A percentile compares a stretch with the other conserved stretches of the same genome.
These are phyloP conservation scores for Posidonia oceanica DNA, from an alignment of 116 monocot species.

Conservation along the genomic window DNA sequence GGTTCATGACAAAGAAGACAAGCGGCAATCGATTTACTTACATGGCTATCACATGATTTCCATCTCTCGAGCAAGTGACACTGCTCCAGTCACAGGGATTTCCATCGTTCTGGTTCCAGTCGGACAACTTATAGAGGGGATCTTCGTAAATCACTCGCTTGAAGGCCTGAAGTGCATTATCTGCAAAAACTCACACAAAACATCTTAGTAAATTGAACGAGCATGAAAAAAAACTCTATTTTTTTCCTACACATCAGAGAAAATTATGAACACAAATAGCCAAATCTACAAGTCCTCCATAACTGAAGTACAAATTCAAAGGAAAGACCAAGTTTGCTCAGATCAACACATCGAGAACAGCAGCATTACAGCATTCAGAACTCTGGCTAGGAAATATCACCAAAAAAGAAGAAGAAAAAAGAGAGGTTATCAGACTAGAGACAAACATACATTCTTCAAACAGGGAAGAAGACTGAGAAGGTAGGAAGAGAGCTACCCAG, in stretches of 20 bases:
- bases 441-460: neutral
- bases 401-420: neutral
- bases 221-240: too few relatives aligned
- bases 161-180: constrained; percentile 46
- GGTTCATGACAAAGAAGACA: neutral
- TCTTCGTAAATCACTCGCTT: constrained; percentile 72
- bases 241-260: too few relatives aligned
- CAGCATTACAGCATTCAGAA: too few relatives aligned
- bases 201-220: neutral
- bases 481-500: neutral
- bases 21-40: constrained; percentile 19
- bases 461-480: neutral
- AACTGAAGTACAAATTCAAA: too few relatives aligned
- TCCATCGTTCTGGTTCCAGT: constrained; percentile 34
- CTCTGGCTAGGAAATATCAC: neutral
- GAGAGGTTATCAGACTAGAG: neutral
- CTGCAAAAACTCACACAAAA: constrained; percentile 19
- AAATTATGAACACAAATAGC: too few relatives aligned
- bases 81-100: constrained; percentile 78
- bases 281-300: too few relatives aligned
- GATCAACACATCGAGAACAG: too few relatives aligned
- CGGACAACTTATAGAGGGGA: constrained; percentile 45
- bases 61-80: constrained; percentile 38
- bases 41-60: constrained; percentile 48
- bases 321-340: too few relatives aligned